Evolutionary conservation across 441 rosid species (phyloP).

Genomic region (Erodium moschatum): DNA sequence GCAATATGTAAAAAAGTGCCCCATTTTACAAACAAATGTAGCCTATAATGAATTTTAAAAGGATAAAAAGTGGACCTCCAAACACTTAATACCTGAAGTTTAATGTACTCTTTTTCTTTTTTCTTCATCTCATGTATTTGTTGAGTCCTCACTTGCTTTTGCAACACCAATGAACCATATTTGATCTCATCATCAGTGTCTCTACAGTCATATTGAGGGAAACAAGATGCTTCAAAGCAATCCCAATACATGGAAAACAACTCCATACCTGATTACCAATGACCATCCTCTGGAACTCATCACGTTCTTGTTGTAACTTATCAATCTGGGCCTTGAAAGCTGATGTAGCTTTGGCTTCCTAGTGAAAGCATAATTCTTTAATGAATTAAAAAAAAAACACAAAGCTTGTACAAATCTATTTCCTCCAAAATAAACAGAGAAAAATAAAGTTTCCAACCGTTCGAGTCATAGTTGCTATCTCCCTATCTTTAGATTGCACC

Average conservation of each 20-base stretch:
- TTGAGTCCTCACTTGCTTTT: conserved; percentile 93
- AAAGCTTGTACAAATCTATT: conserved; percentile 8
- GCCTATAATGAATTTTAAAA: conserved; percentile 1
- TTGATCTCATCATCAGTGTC: conserved; percentile 16
- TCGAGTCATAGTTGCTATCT: conserved; percentile 86
- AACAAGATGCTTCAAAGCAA: background rate
- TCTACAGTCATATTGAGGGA: background rate
- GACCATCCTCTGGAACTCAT: conserved; percentile 98
- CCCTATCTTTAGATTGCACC: conserved; percentile 81
- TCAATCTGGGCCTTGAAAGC: conserved; percentile 86
- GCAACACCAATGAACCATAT: conserved; percentile 24
- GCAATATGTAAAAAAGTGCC: conserved; percentile 18
- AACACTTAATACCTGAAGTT: conserved; percentile 60
- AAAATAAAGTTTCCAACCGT: conserved; percentile 43
- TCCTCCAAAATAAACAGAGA: background rate
- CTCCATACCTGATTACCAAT: conserved; percentile 86
- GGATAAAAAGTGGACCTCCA: conserved; percentile 11
- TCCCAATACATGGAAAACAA: conserved; percentile 10
- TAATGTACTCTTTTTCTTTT: conserved; percentile 90
- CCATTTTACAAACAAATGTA: background rate
- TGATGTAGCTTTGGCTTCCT: conserved; percentile 92
- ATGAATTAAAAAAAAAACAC: conserved; percentile 18
- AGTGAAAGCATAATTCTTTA: conserved; percentile 11
- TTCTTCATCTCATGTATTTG: conserved; percentile 98
- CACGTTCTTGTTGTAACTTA: conserved; percentile 87